Evolutionary conservation across 352 stramenopile genomes (phyloP), one percentile per base, ranked within the genome.

Genomic region (Achlya hypogyna): DNA sequence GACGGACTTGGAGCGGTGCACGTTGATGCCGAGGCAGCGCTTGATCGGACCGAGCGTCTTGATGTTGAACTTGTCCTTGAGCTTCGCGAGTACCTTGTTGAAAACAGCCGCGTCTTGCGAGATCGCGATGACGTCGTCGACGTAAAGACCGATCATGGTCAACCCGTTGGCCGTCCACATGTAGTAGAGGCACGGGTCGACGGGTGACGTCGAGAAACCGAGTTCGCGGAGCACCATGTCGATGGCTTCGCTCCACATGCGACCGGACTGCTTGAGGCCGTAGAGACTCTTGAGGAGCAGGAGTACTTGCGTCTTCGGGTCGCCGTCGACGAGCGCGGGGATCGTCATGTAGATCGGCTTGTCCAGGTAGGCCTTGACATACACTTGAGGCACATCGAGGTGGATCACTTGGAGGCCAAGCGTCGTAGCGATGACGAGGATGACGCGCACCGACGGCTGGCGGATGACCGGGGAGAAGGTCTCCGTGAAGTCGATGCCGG

Each of bases 381-480:
- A 82, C 5, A 72, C 73, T 27, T 71, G 77, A 29, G 73, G 71
- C 0, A 78, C 58, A 20, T 79, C 75, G 12, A 72, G 65, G 34
- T 78, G 75, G 4, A 31, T 34, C 0, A 71, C 69, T 0, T 53
- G 1, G 28, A 40, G 32, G 10, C 40, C 40, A 0, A 54, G 40
- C 10, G n/a, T 53, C 14, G 58, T 38, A 22, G 38, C 65, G 14
- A 73, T n/a, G 0, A 56, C 65, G 1, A 69, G 49, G 4, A 73
- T 34, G 3, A 45, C 5, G 34, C 68, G 56, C 14, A 74, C 54
- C 1, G 52, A 62, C 23, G 53, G 58, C 34, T 75, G 51, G 18
- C 63, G 40, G 3, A 71, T 60, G 0, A 78, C 69, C 3, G 70
- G 69, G 14, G 51, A 69, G 62, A 76, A 78, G 0, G 74, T 82